These are phyloP conservation scores for Plasmodium adleri DNA, from an alignment of 169 alveolate genomes.

Conservation along the genomic window DNA sequence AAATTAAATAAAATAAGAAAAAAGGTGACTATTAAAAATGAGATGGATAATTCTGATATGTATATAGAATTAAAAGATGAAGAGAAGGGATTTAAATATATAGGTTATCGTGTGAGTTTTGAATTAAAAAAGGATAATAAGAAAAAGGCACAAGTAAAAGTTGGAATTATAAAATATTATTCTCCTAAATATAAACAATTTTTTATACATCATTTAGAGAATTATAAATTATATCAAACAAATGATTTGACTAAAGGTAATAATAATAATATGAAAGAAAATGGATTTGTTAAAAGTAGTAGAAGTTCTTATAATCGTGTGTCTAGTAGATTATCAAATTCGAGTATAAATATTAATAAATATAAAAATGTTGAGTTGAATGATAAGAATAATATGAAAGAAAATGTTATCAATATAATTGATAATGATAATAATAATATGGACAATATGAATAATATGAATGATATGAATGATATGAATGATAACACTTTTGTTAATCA, in stretches of 20 bases:
- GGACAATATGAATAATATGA: neutral
- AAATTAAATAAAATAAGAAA: slow-evolving; percentile 34
- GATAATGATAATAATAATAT: neutral
- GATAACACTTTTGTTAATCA: neutral
- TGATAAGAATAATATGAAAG: neutral
- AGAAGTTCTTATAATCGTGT: too few species aligned
- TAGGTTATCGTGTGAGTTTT: slow-evolving; percentile 74
- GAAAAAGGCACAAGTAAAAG: slow-evolving; percentile 46
- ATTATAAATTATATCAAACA: slow-evolving; percentile 10
- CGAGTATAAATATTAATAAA: neutral
- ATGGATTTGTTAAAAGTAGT: neutral
- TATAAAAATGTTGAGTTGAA: neutral
- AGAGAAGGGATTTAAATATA: slow-evolving; percentile 67
- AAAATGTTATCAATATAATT: too few species aligned
- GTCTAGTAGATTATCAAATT: neutral
- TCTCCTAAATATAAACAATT: slow-evolving; percentile 74
- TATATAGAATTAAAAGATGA: slow-evolving; percentile 73
- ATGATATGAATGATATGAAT: neutral
- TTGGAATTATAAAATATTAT: slow-evolving; percentile 72
- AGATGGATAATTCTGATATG: slow-evolving; percentile 18
- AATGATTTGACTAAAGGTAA: slow-evolving; percentile 34
- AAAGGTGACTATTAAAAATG: slow-evolving; percentile 17
- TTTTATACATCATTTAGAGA: slow-evolving; percentile 68
- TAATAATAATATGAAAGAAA: neutral
- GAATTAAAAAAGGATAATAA: slow-evolving; percentile 69